Evolutionary conservation across 495 filamentous ascomycete genomes (phyloP), one percentile per base, ranked within the genome.

Genomic region (Penicillium turbatum): DNA sequence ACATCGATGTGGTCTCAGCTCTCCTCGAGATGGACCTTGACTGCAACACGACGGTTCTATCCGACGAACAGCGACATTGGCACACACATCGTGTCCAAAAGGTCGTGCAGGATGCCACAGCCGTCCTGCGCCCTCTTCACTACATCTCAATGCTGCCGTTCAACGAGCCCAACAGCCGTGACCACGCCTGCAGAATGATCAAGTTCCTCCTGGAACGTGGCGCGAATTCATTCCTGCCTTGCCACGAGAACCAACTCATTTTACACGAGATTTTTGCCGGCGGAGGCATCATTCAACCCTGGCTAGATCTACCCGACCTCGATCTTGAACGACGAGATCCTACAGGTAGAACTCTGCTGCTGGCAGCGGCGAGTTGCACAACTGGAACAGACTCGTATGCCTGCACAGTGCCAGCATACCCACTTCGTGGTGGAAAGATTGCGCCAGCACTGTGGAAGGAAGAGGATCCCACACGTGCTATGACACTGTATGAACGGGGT

Each of bases 401-500:
- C 2, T 59, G 48, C 35, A 27, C 10, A 5, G 21, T 56, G 8
- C 27, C 53, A 5, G 13, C 42, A 1, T 51, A 58, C 19, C 49
- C 56, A 10, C 38, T 48, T 10, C 26, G 49, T 8, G 49, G 39
- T 38, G 51, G 55, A 10, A 1, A 10, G 3, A 17, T 55, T 29
- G 6, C 0, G 13, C 32, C 21, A 4, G 17, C 57, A 27, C 10
- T 35, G 1, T 62, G 53, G 53, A 15, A 41, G 15, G 56, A 57
- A 29, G 61, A 57, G 3, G 61, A 60, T n/a, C 13, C 12, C 1
- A 64, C 57, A 9, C 61, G 61, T 21, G 51, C 61, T 2, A 60
- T 60, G 61, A 16, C 54, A 11, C 19, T 69, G 34, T 65, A 56
- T 48, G 55, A 65, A 15, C 48, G 32, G 16, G 66, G 66, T 1